Evolutionary conservation across 495 filamentous ascomycete species (phyloP), one percentile per base, ranked within the genome.

Genomic region (Zalerion maritima): DNA sequence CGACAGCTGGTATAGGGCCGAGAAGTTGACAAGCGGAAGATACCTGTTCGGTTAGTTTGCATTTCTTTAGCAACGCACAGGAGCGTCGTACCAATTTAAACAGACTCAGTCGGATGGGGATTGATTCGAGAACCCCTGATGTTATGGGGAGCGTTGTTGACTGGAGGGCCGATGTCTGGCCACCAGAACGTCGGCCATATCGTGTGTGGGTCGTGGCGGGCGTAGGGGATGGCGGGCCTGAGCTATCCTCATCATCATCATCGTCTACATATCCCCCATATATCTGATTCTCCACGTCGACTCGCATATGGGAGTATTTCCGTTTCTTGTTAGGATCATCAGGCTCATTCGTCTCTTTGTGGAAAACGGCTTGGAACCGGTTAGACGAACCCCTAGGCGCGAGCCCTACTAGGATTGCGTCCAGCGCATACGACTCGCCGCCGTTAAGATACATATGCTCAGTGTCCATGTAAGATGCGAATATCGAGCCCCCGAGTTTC

Each of bases 1-100:
- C 35, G 75, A 78, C 12, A 64, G 53, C 33, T 77, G 64, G 52
- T 83, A 85, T 36, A 91, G 69, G 4, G 71, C 67, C 1, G 64
- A 62, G 21, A 81, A 60, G 14, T 49, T 50, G 8, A 62, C 57
- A 18, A 74, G 54, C 42, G 70, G 49, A 15, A 45, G 19, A 15
- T 39, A n/a, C n/a, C n/a, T 36, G 11, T 38, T 40, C 6, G 60
- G 31, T 26, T 46, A 38, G 19, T 44, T 37, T 14, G 17, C 15
- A 16, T 35, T 21, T n/a, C 15, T 14, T 24, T 34, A 8, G 16
- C 4, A 10, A 14, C n/a, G 1, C 5, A 1, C 1, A n/a, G 3
- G 24, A 8, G 18, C 14, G 24, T 4, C 1, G 26, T 45, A 47
- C 46, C 10, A 57, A 31, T 9, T 50, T 57, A 33, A 82, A 68